Percentiles rank a stretch among this genome's conserved stretches.
Evolutionary conservation across 495 filamentous ascomycete genomes (phyloP).

Genomic region (Staphylotrichum longicolle): DNA sequence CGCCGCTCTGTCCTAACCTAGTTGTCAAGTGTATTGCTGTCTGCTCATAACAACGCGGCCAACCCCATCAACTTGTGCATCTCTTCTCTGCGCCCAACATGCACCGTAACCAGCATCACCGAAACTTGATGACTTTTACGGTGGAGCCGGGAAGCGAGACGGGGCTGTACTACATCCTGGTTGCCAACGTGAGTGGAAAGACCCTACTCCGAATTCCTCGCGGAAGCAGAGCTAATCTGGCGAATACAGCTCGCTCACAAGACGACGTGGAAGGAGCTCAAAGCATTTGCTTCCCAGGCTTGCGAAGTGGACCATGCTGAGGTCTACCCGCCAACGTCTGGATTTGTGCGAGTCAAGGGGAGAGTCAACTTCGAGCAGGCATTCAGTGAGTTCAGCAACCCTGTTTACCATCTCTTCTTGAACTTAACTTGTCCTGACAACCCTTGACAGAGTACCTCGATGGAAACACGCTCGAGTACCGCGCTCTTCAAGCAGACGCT

Average conservation of each 20-base stretch:
- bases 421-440: neutral
- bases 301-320: constrained; percentile 27
- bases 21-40: neutral
- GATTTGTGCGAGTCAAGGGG: constrained; percentile 26
- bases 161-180: constrained; percentile 28
- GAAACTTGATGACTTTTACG: constrained; percentile 11
- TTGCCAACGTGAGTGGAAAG: constrained; percentile 22
- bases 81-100: neutral
- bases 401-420: too few relatives aligned
- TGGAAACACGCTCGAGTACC: constrained; percentile 24
- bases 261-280: constrained; percentile 30
- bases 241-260: constrained; percentile 21
- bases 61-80: too few relatives aligned
- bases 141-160: constrained; percentile 24
- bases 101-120: constrained; percentile 11
- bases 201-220: neutral
- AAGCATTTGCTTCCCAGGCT: constrained; percentile 18
- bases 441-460: constrained; percentile 20
- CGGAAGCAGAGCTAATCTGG: neutral
- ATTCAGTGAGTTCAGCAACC: constrained; percentile 18
- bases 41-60: too few relatives aligned
- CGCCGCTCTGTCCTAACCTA: neutral
- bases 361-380: constrained; percentile 28
- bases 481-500: constrained; percentile 24
- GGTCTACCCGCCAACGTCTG: constrained; percentile 26